phyloP scores from a whole-genome alignment of 345 rosid species.

The Syzygium aqueum region DNA sequence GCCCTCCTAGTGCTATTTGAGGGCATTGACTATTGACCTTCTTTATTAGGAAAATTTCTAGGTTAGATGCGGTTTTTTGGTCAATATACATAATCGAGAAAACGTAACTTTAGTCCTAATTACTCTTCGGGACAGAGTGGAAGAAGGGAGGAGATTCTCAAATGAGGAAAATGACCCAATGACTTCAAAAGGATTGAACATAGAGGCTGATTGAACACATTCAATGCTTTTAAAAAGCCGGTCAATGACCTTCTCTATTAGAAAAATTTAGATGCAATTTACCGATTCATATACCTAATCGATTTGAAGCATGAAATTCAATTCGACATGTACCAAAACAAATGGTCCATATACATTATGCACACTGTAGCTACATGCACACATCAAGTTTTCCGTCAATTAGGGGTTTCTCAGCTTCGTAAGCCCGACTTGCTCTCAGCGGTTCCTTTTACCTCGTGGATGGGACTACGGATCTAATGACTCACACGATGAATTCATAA shows the following conservation, averaged over 20 bases:
- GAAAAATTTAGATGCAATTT: background rate
- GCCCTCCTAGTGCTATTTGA: background rate
- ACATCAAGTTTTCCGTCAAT: background rate
- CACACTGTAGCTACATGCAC: background rate
- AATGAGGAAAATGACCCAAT: no score
- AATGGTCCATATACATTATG: background rate
- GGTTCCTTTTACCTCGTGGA: background rate
- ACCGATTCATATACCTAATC: background rate
- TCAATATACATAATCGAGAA: no score
- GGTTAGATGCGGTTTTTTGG: background rate
- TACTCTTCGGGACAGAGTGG: no score
- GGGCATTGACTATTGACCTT: background rate
- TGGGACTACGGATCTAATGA: background rate
- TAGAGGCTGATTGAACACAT: no score
- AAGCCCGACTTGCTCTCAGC: background rate
- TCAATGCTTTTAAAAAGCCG: no score
- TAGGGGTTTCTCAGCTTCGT: background rate
- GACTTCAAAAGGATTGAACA: no score
- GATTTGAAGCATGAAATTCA: background rate
- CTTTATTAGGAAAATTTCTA: background rate
- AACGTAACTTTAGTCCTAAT: no score
- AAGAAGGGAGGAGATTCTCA: no score
- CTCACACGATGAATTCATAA: background rate
- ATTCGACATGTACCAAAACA: background rate
- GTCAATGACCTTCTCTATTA: background rate